These are phyloP conservation scores for Brettanomyces bruxellensis DNA, from an alignment of 805 yeast genomes.

Conservation along the genomic window DNA sequence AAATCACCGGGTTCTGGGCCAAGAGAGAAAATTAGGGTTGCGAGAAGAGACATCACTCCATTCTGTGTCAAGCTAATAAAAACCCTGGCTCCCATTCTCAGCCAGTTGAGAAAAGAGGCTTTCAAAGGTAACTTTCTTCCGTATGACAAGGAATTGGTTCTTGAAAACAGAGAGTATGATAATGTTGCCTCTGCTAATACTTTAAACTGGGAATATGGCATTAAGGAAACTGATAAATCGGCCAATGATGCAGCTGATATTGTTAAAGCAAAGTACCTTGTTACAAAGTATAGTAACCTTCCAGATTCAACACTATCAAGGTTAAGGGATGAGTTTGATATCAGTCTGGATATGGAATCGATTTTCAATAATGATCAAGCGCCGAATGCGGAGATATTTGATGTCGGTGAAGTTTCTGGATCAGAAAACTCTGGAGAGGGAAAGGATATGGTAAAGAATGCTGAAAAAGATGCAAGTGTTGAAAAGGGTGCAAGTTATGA, in stretches of 20 bases:
- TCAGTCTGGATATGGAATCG: too few relatives aligned
- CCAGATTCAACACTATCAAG: too few relatives aligned
- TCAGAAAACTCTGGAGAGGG: background rate
- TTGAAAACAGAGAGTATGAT: background rate
- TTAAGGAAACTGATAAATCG: too few relatives aligned
- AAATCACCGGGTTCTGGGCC: constrained; percentile 15
- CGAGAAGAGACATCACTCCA: constrained; percentile 39
- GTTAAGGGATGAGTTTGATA: too few relatives aligned
- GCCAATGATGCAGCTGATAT: background rate
- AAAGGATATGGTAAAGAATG: too few relatives aligned
- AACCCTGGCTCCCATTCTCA: constrained; percentile 13
- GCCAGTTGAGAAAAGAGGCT: constrained; percentile 13
- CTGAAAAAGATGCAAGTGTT: background rate
- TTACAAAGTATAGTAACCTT: background rate
- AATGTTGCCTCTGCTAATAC: background rate
- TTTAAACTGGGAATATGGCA: too few relatives aligned
- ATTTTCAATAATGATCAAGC: too few relatives aligned
- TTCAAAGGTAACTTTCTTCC: constrained; percentile 16
- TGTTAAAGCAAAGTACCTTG: background rate
- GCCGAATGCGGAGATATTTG: too few relatives aligned
- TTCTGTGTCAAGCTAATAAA: constrained; percentile 20
- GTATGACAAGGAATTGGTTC: constrained; percentile 10
- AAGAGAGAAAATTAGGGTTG: constrained; percentile 33
- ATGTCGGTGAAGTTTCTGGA: too few relatives aligned
- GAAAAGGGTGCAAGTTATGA: background rate